Evolutionary conservation across 176 grass and related monocot species (phyloP), one percentile per base, ranked within the genome.

Genomic region (Poa annua): DNA sequence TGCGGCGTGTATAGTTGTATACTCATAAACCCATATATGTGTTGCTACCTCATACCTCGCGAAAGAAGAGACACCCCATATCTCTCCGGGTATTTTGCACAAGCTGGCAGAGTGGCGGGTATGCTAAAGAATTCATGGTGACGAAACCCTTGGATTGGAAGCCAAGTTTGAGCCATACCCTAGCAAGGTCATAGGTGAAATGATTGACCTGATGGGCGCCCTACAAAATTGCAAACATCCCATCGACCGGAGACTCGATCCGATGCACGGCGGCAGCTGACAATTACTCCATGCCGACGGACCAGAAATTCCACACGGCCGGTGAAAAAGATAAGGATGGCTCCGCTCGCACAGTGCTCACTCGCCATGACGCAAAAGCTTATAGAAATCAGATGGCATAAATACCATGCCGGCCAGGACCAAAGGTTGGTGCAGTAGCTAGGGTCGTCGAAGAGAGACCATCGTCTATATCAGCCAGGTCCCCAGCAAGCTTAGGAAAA

Each of bases 361-460:
- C 74, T 74, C 65, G 55, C 66, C 84, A 86, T 86, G 79, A 83
- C 47, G 80, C 74, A 83, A 86, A 83, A 86, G 74, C 74, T 86
- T 83, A 49, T 48, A 57, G 63, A 90, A 90, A 83, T 82, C 74
- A 74, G 79, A 79, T 66, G 79, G 49, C 84, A 90, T 83, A 90
- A 74, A 83, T 90, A 77, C 73, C 77, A 82, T 85, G 60, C 59
- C 41, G 14, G 22, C 35, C 36, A 35, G 72, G 15, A 39, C 79
- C 33, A 86, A 83, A 83, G 84, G 47, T 74, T 90, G 74, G 84
- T 74, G 84, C 71, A 74, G 39, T 41, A 41, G n/a, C n/a, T n/a
- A n/a, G 71, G 66, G 83, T 74, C 66, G 48, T 33, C 5, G 5
- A 64, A 64, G 64, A 49, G 25, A 79, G 84, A 59, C 80, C 83